Evolutionary conservation across 768 basidiomycete genomes (phyloP).

Genomic region (Leucosporidium yakuticum): DNA sequence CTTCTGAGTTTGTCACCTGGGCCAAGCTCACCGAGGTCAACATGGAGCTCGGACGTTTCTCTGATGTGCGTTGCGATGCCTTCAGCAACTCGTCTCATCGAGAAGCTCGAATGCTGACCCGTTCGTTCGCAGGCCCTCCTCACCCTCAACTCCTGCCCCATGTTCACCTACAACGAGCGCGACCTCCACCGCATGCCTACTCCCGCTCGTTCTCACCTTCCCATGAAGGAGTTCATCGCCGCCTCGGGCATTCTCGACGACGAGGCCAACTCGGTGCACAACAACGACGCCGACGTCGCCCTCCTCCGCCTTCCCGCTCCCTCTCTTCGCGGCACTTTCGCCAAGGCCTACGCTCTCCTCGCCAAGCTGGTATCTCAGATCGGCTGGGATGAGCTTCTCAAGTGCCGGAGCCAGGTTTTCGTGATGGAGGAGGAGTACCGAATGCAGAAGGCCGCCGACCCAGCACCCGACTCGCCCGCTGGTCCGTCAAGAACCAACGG

Average conservation of each 20-base stretch:
- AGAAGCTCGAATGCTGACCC: slow-evolving; percentile 7
- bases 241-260: slow-evolving; percentile 69
- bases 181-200: slow-evolving; percentile 81
- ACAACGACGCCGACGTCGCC: slow-evolving; percentile 88
- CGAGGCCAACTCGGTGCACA: slow-evolving; percentile 64
- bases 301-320: slow-evolving; percentile 92
- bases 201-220: slow-evolving; percentile 74
- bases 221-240: slow-evolving; percentile 73
- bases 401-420: slow-evolving; percentile 87
- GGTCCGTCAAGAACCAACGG: slow-evolving; percentile 5
- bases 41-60: slow-evolving; percentile 80
- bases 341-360: slow-evolving; percentile 83
- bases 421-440: slow-evolving; percentile 99
- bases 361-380: slow-evolving; percentile 87
- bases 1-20: slow-evolving; percentile 98
- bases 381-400: slow-evolving; percentile 97
- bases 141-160: slow-evolving; percentile 97
- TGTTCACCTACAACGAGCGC: slow-evolving; percentile 98
- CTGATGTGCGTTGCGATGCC: slow-evolving; percentile 50
- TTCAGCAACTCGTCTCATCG: background rate
- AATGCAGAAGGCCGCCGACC: slow-evolving; percentile 77
- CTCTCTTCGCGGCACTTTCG: slow-evolving; percentile 90
- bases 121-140: slow-evolving; percentile 57
- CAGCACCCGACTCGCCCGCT: slow-evolving; percentile 3
- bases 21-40: slow-evolving; percentile 94